A percentile compares a stretch with the other conserved stretches of the same genome.
Evolutionary conservation across 306 rosid species (phyloP).

Genomic region (Citrullus mucosospermus): DNA sequence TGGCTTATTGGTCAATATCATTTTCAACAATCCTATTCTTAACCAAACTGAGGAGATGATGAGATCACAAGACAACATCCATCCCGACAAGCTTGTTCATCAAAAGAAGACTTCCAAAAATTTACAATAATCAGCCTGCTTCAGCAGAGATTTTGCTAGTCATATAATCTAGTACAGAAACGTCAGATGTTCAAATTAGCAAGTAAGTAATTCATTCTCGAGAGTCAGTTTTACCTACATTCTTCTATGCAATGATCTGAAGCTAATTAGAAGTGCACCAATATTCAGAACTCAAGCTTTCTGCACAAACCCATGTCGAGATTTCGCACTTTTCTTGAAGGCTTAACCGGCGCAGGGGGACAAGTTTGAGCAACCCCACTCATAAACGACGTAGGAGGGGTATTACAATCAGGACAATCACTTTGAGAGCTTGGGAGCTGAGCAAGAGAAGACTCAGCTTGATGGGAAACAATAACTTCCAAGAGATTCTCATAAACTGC

Average conservation of each 20-base stretch:
- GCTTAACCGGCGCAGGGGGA: slow-evolving; percentile 50
- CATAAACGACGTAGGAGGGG: slow-evolving; percentile 25
- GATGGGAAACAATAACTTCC: slow-evolving; percentile 43
- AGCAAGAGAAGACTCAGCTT: slow-evolving; percentile 25
- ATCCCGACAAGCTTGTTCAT: not conserved
- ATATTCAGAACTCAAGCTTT: slow-evolving; percentile 58
- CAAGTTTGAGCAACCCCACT: slow-evolving; percentile 41
- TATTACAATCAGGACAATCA: slow-evolving; percentile 25
- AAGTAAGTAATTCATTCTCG: slow-evolving; percentile 6
- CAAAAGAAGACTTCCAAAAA: not conserved
- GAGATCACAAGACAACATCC: not conserved
- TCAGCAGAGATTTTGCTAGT: not conserved
- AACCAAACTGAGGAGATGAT: not conserved
- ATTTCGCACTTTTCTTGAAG: slow-evolving; percentile 21
- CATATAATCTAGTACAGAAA: not conserved
- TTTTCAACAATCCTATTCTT: not conserved
- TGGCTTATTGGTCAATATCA: not conserved
- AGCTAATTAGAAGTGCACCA: not conserved
- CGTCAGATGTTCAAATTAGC: slow-evolving; percentile 14
- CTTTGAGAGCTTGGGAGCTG: slow-evolving; percentile 12
- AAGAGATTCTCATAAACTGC: slow-evolving; percentile 41
- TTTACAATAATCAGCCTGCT: slow-evolving; percentile 4
- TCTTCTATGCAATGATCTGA: slow-evolving; percentile 7
- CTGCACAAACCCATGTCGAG: slow-evolving; percentile 41
- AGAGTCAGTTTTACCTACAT: slow-evolving; percentile 12